Conservation (phyloP, 2,329 filamentous ascomycete genomes). For the Leptographium radiaticola region DNA sequence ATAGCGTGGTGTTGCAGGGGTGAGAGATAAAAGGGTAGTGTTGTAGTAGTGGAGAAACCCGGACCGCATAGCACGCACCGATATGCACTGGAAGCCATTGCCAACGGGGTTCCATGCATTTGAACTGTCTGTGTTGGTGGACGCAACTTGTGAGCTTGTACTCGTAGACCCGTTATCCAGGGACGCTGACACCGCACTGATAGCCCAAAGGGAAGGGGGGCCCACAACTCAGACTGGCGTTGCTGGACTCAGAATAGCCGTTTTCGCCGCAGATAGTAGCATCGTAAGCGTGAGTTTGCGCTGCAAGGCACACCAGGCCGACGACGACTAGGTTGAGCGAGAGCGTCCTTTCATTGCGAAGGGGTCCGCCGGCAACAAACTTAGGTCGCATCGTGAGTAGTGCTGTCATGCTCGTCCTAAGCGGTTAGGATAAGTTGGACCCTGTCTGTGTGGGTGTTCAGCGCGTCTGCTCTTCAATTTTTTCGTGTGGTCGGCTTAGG, state of each 20-base stretch:
- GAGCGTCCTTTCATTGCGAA: background rate
- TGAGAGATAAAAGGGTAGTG: background rate
- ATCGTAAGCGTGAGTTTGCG: background rate
- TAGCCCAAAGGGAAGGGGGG: background rate
- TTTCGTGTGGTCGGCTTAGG: too few relatives aligned
- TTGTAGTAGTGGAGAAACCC: background rate
- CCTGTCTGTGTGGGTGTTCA: too few relatives aligned
- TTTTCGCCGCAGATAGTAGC: background rate
- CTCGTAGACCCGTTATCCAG: background rate
- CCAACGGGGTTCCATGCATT: conserved; percentile 1
- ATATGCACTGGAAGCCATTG: conserved; percentile 2
- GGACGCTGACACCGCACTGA: too few relatives aligned
- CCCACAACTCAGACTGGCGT: background rate
- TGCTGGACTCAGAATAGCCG: background rate
- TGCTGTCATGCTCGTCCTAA: too few relatives aligned
- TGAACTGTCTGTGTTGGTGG: background rate
- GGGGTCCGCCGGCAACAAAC: too few relatives aligned
- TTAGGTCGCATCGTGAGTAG: too few relatives aligned
- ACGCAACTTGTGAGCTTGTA: background rate
- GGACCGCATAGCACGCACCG: background rate
- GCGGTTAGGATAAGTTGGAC: too few relatives aligned
- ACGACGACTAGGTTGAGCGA: background rate
- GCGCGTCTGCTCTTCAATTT: too few relatives aligned
- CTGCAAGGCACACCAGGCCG: background rate
- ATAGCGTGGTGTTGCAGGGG: background rate